Evolutionary conservation across 768 basidiomycete species (phyloP), one percentile per base, ranked within the genome.

Genomic region (Cystofilobasidium bisporidii): DNA sequence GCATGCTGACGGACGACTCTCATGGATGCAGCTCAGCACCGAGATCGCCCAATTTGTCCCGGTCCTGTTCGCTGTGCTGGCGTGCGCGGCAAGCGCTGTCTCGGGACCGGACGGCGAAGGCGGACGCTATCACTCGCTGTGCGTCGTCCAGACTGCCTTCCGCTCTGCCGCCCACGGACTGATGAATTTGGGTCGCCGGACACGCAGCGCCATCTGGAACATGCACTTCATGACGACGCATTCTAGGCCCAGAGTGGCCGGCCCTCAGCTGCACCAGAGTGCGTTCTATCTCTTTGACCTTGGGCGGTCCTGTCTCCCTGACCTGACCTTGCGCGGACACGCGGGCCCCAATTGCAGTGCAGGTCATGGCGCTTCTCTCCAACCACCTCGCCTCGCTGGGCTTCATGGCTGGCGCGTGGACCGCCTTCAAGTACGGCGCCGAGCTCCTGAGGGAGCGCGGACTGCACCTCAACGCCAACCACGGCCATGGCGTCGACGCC

Each of bases 361-460:
- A 64, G 33, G 41, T 53, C 18, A 28, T 55, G 30, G 53, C 63
- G n/a, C 63, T 64, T 2, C 63, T 64, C 15, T 33, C 53, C 0
- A 64, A 40, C n/a, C 63, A 64, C 30, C 63, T 64, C 40, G 63
- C 63, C 24, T 53, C 50, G 22, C 63, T 56, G 14, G 38, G 55
- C 28, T 26, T 22, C 18, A 53, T 64, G 2, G 24, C n/a, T 20
- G 63, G 50, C 22, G 63, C 53, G 2, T 64, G 63, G 63, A 30
- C 24, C 12, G 26, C 50, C 10, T 22, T 55, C 36, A 40, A n/a
- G 26, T 24, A 56, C 40, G 63, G 50, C 18, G 53, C 40, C 2
- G 17, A 10, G 22, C 24, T 55, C 1, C 40, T 64, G 40, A 41
- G 53, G 40, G 36, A n/a, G 40, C 53, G 55, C 30, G 38, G 50